Percentiles rank a stretch among this genome's conserved stretches.
Conservation (phyloP, 345 rosid species). For the Gossypioides kirkii region DNA sequence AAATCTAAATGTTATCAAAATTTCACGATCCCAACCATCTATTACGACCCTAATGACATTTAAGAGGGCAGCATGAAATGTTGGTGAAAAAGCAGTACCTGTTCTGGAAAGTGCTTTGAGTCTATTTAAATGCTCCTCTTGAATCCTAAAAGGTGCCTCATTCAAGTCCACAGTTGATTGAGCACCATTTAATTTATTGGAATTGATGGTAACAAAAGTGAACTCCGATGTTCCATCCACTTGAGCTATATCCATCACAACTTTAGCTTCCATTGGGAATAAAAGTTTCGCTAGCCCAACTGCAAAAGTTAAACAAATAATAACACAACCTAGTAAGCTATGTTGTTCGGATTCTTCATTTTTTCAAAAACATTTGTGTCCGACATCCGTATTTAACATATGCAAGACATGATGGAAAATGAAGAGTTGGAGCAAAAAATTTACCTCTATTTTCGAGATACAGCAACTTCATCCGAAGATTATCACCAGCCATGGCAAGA, state of each 20-base stretch:
- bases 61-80: not conserved
- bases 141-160: slow-evolving; percentile 54
- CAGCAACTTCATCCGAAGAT: slow-evolving; percentile 55
- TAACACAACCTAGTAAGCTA: not conserved
- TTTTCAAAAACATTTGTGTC: not conserved
- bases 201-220: slow-evolving; percentile 36
- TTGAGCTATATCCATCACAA: slow-evolving; percentile 57
- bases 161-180: slow-evolving; percentile 54
- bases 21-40: too few species aligned
- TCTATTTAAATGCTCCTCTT: slow-evolving; percentile 66
- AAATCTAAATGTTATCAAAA: too few species aligned
- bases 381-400: not conserved
- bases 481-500: slow-evolving; percentile 71
- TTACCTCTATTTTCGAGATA: slow-evolving; percentile 86
- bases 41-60: too few species aligned
- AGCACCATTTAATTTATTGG: slow-evolving; percentile 23
- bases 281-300: slow-evolving; percentile 78
- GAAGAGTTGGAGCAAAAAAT: not conserved
- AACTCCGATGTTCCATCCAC: slow-evolving; percentile 64
- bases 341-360: not conserved
- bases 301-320: slow-evolving; percentile 21
- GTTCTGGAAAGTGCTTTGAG: slow-evolving; percentile 60
- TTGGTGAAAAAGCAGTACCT: slow-evolving; percentile 36
- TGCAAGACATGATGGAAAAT: not conserved
- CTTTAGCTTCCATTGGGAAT: slow-evolving; percentile 79